phyloP scores from a whole-genome alignment of 1,284 basidiomycete genomes.

The Malassezia brasiliensis region DNA sequence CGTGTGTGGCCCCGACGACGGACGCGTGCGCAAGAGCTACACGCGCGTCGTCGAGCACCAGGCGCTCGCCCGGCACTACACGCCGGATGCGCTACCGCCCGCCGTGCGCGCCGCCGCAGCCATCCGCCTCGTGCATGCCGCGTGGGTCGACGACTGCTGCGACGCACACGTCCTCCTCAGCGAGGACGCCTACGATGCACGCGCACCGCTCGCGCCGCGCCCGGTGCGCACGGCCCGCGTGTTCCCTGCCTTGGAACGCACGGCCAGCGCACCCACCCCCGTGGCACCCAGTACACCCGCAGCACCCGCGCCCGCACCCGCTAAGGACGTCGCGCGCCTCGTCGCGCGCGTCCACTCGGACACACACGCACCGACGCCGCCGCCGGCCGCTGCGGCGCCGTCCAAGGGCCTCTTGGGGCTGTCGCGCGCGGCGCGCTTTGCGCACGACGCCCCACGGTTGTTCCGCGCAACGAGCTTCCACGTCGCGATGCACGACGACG shows the following conservation, averaged over 20 bases:
- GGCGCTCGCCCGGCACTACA: constrained; percentile 5
- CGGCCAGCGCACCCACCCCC: neutral
- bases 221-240: neutral
- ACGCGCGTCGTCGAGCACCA: constrained; percentile 22
- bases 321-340: neutral
- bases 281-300: neutral
- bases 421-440: constrained; percentile 11
- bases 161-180: constrained; percentile 56
- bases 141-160: constrained; percentile 74
- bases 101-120: constrained; percentile 52
- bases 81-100: neutral
- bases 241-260: neutral
- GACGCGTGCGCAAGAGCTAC: constrained; percentile 48
- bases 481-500: constrained; percentile 17
- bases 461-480: constrained; percentile 18
- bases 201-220: constrained; percentile 1
- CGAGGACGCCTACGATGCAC: constrained; percentile 29
- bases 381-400: neutral
- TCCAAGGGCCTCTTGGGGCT: neutral
- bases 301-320: neutral
- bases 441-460: neutral
- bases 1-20: constrained; percentile 52
- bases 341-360: neutral
- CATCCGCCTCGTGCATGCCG: constrained; percentile 67
- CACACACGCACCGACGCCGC: neutral